Conservation (phyloP, 78 protist genomes). For the Cavenderia fasciculata region DNA sequence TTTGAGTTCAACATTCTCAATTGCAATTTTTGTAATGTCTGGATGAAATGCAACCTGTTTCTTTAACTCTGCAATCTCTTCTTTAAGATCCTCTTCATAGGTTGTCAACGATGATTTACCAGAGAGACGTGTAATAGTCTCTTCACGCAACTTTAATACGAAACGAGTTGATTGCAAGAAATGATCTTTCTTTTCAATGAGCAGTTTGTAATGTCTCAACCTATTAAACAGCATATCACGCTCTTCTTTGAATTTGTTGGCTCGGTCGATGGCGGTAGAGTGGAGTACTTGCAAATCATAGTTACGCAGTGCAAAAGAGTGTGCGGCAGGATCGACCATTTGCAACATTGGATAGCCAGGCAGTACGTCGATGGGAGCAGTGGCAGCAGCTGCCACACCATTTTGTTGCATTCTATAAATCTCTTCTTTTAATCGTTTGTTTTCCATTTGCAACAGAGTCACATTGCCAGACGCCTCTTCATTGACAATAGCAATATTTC, state of each 20-base stretch:
- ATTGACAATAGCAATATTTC: slow-evolving; percentile 54
- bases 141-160: not conserved
- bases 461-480: slow-evolving; percentile 60
- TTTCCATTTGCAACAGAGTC: slow-evolving; percentile 15
- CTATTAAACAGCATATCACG: not conserved
- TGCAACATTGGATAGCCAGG: not conserved
- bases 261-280: slow-evolving; percentile 7
- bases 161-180: not conserved
- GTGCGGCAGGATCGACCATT: too few species aligned
- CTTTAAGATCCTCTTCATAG: slow-evolving; percentile 2
- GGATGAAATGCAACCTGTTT: slow-evolving; percentile 7
- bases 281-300: slow-evolving; percentile 5
- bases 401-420: not conserved
- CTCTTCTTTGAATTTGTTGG: not conserved
- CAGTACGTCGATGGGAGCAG: not conserved
- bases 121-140: not conserved
- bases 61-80: not conserved
- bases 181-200: slow-evolving; percentile 23
- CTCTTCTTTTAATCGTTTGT: slow-evolving; percentile 11
- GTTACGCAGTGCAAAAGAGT: not conserved
- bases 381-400: not conserved
- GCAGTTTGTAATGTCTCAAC: not conserved
- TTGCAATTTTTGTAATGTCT: slow-evolving; percentile 1
- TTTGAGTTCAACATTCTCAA: slow-evolving; percentile 6
- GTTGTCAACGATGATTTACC: not conserved